Evolutionary conservation across 23 red algal genomes (phyloP).

Genomic region (Gracilaria gracilis): DNA sequence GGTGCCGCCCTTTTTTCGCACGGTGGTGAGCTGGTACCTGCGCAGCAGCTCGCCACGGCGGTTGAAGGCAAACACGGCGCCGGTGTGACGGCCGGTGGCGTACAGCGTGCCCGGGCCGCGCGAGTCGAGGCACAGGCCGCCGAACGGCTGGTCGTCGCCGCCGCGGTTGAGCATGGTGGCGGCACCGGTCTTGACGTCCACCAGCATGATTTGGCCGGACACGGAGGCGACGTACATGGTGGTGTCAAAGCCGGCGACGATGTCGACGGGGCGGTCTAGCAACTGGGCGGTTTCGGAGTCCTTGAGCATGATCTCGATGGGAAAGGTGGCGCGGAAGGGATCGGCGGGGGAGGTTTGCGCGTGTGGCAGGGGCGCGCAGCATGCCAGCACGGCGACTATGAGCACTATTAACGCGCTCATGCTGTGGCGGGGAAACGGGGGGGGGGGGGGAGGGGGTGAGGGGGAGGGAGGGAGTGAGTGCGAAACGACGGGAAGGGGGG

Average conservation of each 20-base stretch:
- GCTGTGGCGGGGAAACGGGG: background rate
- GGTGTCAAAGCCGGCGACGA: constrained; percentile 65
- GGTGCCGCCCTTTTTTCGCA: background rate
- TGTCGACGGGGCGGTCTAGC: constrained; percentile 54
- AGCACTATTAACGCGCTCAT: background rate
- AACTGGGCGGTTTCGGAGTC: constrained; percentile 11
- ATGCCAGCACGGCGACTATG: background rate
- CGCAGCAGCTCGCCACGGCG: constrained; percentile 38
- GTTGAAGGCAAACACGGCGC: constrained; percentile 71
- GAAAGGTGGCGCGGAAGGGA: constrained; percentile 32
- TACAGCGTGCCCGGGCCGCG: constrained; percentile 54
- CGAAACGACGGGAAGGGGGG: background rate
- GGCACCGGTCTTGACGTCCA: constrained; percentile 57
- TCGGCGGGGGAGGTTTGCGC: background rate
- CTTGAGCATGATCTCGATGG: constrained; percentile 56
- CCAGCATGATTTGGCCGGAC: constrained; percentile 50
- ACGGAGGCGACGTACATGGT: constrained; percentile 57
- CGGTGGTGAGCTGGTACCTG: constrained; percentile 36
- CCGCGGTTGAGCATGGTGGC: constrained; percentile 53
- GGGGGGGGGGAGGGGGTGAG: too few relatives aligned
- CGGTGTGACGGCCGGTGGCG: constrained; percentile 52
- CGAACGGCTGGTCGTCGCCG: constrained; percentile 68
- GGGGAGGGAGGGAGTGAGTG: too few relatives aligned
- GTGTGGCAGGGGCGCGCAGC: background rate
- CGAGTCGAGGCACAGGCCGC: constrained; percentile 60